These are phyloP conservation scores for Sphaerulina musiva DNA, from an alignment of 2,329 filamentous ascomycete genomes.

Conservation along the genomic window DNA sequence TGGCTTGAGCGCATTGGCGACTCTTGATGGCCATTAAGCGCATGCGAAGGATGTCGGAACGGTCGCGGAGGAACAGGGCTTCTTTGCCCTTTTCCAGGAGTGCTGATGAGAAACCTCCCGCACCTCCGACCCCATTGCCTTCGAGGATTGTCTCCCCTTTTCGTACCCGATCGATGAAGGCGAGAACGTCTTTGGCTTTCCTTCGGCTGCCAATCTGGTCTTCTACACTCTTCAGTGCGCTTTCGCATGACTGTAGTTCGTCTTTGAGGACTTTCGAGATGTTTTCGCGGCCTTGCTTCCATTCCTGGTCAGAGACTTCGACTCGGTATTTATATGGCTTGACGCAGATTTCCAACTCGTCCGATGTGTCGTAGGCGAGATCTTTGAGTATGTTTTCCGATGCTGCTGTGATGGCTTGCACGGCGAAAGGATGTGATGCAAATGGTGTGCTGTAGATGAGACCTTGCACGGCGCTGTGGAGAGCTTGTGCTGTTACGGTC, in stretches of 20 bases:
- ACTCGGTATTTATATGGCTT: constrained; percentile 99
- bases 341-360: constrained; percentile 97
- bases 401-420: constrained; percentile 83
- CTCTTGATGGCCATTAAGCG: constrained; percentile 81
- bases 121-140: constrained; percentile 71
- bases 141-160: constrained; percentile 80
- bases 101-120: constrained; percentile 86
- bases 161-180: constrained; percentile 82
- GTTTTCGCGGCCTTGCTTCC: constrained; percentile 77
- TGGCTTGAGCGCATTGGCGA: constrained; percentile 73
- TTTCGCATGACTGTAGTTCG: constrained; percentile 77
- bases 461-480: constrained; percentile 75
- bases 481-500: constrained; percentile 78
- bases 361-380: constrained; percentile 90
- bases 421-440: constrained; percentile 80
- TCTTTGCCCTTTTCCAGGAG: constrained; percentile 76
- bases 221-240: constrained; percentile 69
- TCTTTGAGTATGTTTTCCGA: constrained; percentile 87
- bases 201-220: constrained; percentile 69
- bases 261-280: constrained; percentile 74
- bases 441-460: constrained; percentile 79
- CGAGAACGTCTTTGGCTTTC: constrained; percentile 83
- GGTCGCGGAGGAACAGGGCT: constrained; percentile 87
- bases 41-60: constrained; percentile 84
- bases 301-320: constrained; percentile 85